Base-by-base conservation (phyloP, 495 filamentous ascomycete species). In the Podospora fimiseda region DNA sequence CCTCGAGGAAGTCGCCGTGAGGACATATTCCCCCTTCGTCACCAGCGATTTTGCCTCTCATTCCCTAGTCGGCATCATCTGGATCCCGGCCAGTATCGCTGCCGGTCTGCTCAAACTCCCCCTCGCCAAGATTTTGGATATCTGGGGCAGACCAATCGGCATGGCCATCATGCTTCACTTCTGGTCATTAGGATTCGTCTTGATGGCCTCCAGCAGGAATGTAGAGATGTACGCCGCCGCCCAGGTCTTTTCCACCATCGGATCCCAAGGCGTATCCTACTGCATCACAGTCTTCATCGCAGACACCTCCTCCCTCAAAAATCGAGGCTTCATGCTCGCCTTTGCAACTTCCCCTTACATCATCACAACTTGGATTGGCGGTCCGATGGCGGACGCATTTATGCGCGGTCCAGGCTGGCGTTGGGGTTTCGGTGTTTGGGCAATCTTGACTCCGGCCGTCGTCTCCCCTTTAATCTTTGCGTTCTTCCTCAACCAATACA, bases 261-360 rank as follows among this genome's bases (percentile, higher is more conserved):
- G 68, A 27, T 65, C 80, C 56, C 75, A 80, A 43, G 77, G 76
- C 14, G 67, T 83, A 44, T 74, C 71, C 52, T 74, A 80, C 60
- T 74, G 76, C 42, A 62, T 83, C 8, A 70, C 74, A 38, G 71
- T 85, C 55, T 83, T 86, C 67, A 75, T 83, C 33, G 81, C 83
- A 39, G 84, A 86, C 65, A 83, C 79, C 2, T 81, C 84, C 0
- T 68, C 69, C 14, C 60, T 87, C 60, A 74, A 75, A 20, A 82
- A 85, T 66, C 74, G 82, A 64, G 78, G 73, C n/a, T 71, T 85
- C 37, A 75, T 80, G 43, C 76, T 80, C 56, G 84, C 79, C 16
- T 85, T 80, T 55, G 64, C 74, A 39, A 71, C 67, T 15, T 83
- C 82, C 1, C 84, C 84, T 2, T 84, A 83, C 63, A 84, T 86